phyloP scores from a whole-genome alignment of 176 grass and related monocot species.

The Oryza glumipatula region DNA sequence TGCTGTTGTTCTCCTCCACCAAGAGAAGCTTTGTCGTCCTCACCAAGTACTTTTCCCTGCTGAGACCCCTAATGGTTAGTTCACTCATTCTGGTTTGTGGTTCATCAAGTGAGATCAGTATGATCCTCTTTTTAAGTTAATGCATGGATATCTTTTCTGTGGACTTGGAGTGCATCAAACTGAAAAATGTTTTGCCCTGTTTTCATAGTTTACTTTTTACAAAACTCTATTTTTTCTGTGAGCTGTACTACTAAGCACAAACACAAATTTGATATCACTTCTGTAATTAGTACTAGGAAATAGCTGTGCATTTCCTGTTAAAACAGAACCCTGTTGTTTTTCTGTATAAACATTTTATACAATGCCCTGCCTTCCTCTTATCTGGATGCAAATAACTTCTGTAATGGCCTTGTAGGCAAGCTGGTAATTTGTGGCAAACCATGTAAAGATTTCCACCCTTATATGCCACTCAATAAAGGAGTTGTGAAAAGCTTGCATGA shows the following conservation, averaged over 20 bases:
- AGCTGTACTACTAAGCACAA: background rate
- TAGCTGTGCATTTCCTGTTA: background rate
- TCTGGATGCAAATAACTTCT: constrained; percentile 25
- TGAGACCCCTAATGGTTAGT: constrained; percentile 62
- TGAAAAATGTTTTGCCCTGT: background rate
- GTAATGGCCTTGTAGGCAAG: constrained; percentile 60
- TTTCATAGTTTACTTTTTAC: background rate
- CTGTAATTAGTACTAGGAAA: background rate
- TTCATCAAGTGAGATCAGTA: background rate
- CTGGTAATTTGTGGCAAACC: constrained; percentile 70
- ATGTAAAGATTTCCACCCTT: constrained; percentile 84
- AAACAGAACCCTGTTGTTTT: constrained; percentile 1
- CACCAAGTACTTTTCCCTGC: constrained; percentile 80
- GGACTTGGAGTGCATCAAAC: background rate
- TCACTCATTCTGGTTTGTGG: constrained; percentile 11
- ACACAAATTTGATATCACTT: constrained; percentile 8
- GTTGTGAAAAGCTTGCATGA: constrained; percentile 58
- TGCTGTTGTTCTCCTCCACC: constrained; percentile 83
- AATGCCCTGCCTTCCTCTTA: background rate
- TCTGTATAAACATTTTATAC: background rate
- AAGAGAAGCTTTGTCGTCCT: constrained; percentile 70
- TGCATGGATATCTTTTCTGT: background rate
- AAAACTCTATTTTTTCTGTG: background rate
- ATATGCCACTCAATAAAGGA: constrained; percentile 48
- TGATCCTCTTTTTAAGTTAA: background rate